Conservation (phyloP, 257 asterid species). For the Verbena officinalis region DNA sequence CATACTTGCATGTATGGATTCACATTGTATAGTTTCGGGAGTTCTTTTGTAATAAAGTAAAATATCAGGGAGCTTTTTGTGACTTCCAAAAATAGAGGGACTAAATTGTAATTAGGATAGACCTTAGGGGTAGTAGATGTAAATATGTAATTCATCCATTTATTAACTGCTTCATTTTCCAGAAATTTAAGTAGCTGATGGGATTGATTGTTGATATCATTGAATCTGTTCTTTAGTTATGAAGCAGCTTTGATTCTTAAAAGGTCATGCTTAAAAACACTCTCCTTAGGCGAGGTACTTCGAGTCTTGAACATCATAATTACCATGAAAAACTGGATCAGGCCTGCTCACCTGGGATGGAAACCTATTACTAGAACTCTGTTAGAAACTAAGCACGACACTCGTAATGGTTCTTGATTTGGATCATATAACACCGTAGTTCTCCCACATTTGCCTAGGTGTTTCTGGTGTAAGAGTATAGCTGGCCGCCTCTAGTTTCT, state of each 20-base stretch:
- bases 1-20: too few relatives aligned
- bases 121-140: too few relatives aligned
- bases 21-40: too few relatives aligned
- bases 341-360: conserved; percentile 41
- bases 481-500: too few relatives aligned
- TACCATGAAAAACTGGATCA: conserved; percentile 47
- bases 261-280: conserved; percentile 47
- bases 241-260: conserved; percentile 57
- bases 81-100: too few relatives aligned
- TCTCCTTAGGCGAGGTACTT: conserved; percentile 52
- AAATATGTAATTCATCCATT: too few relatives aligned
- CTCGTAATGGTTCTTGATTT: conserved; percentile 25
- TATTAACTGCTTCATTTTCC: background rate
- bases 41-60: too few relatives aligned
- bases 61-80: too few relatives aligned
- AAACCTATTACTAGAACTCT: conserved; percentile 43
- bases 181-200: background rate
- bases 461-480: background rate
- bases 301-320: conserved; percentile 52
- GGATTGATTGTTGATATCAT: conserved; percentile 7
- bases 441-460: background rate
- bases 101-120: too few relatives aligned
- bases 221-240: conserved; percentile 37
- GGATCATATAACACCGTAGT: background rate
- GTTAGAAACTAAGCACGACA: conserved; percentile 25